Evolutionary conservation across 2,329 filamentous ascomycete genomes (phyloP).

Genomic region (Diplocarpon mali): DNA sequence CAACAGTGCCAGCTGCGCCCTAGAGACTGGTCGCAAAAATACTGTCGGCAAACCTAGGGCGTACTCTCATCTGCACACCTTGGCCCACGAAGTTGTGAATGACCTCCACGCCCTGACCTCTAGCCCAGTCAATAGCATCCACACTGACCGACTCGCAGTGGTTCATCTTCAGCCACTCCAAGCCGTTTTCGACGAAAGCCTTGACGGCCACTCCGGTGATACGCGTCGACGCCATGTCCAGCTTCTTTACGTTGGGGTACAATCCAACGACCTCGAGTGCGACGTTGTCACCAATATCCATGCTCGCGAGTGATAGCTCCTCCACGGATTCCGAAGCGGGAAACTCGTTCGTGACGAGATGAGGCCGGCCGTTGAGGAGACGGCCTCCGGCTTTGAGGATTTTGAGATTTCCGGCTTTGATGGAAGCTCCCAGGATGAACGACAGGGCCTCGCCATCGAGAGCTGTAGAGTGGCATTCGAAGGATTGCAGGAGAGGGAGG

Average conservation of each 20-base stretch:
- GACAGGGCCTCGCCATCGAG: constrained; percentile 9
- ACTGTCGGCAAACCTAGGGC: constrained; percentile 2
- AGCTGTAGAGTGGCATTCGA: constrained; percentile 16
- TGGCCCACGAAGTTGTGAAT: not conserved
- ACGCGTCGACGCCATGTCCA: constrained; percentile 21
- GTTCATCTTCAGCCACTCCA: constrained; percentile 21
- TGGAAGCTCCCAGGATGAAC: constrained; percentile 11
- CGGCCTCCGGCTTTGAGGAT: constrained; percentile 17
- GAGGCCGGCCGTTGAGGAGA: not conserved
- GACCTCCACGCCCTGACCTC: constrained; percentile 21
- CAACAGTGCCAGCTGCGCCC: not conserved
- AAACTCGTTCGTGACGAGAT: constrained; percentile 12
- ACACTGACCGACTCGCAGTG: constrained; percentile 18
- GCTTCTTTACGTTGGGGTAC: constrained; percentile 20
- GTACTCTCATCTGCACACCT: not conserved
- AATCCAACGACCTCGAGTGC: constrained; percentile 16
- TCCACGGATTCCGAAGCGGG: constrained; percentile 18
- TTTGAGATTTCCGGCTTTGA: constrained; percentile 18
- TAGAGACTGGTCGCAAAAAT: constrained; percentile 2
- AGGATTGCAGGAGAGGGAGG: constrained; percentile 22
- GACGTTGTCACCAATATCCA: constrained; percentile 12
- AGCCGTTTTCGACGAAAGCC: constrained; percentile 22
- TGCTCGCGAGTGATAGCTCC: constrained; percentile 14
- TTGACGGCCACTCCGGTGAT: constrained; percentile 28
- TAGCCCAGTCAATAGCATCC: constrained; percentile 27